Evolutionary conservation across 208 protist species (phyloP), one percentile per base, ranked within the genome.

Genomic region (Trypanosoma scelopori): DNA sequence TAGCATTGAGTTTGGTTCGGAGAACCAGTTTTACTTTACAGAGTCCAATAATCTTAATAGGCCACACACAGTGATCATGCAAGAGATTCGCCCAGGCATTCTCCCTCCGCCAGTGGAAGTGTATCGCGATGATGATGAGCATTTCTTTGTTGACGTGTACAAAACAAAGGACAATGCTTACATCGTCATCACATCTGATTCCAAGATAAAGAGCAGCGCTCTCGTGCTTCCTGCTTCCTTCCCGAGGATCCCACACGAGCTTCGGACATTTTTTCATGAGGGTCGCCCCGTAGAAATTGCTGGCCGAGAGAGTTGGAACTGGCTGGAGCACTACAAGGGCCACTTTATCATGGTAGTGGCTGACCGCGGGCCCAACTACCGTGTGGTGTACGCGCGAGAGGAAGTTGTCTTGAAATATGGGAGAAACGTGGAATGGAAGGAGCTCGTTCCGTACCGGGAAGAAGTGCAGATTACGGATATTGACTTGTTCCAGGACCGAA

Each of bases 21-120:
- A 81, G 15, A 91, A 88, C 60, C 66, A 90, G 28, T 89, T 96
- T 67, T 96, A 93, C 71, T 96, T 89, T 71, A 96, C 91, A 13
- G 87, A 94, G 57, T 94, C 87, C 15, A 96, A 96, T 58, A 82
- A 93, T 28, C 69, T 96, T 30, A 96, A 94, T 52, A 72, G 91
- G 12, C 91, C 91, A n/a, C 65, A 89, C 64, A 75, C 76, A 20
- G 84, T 96, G 37, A 91, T 94, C 73, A 89, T 93, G 86, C 91
- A 96, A 63, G 85, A 92, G 67, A 84, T 96, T 30, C 85, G 91
- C 11, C 91, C 88, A 13, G 91, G 91, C 16, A 86, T 96, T 68
- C 70, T 96, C 42, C 75, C 76, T 50, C 82, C 91, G 4, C 76
- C 91, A 13, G 77, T 91, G 20, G 88, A 96, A 64, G 55, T 96